Percentiles rank a stretch among this genome's conserved stretches.
Conservation (phyloP, 2,329 filamentous ascomycete genomes). For the Diplodia sapinea region DNA sequence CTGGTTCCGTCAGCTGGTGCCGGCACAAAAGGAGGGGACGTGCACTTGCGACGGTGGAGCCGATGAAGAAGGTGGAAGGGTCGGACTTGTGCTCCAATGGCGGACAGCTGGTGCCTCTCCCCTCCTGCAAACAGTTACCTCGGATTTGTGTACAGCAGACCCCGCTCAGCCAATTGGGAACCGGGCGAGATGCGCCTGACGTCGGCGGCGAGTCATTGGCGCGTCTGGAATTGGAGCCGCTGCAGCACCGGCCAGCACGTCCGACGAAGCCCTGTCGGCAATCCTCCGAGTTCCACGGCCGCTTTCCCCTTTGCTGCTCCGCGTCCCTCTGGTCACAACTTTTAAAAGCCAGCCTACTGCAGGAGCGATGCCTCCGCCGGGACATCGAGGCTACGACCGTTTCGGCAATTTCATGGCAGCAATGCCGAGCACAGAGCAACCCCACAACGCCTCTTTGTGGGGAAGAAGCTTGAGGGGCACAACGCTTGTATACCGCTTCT, state of each 20-base stretch:
- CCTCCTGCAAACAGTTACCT: constrained; percentile 10
- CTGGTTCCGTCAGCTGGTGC: background rate
- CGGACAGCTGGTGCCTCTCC: background rate
- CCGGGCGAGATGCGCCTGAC: background rate
- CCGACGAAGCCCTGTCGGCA: background rate
- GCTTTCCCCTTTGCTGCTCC: background rate
- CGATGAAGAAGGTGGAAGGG: background rate
- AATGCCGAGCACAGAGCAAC: constrained; percentile 19
- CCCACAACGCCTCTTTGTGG: constrained; percentile 29
- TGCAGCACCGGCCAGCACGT: background rate
- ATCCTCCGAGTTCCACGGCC: background rate
- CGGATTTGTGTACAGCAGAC: constrained; percentile 17
- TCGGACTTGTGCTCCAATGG: background rate
- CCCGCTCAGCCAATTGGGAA: background rate
- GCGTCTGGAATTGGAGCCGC: constrained; percentile 19
- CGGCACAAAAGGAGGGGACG: no score
- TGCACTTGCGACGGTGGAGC: background rate
- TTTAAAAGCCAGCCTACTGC: background rate
- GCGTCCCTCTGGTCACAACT: background rate
- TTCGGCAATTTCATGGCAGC: constrained; percentile 15
- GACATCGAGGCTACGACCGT: background rate
- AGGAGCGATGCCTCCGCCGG: background rate
- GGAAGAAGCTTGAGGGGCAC: constrained; percentile 18
- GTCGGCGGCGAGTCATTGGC: constrained; percentile 19
- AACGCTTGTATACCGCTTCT: background rate